Evolutionary conservation across 192 early-diverging fungal genomes (phyloP).

Genomic region (Lunasporangiospora selenospora): DNA sequence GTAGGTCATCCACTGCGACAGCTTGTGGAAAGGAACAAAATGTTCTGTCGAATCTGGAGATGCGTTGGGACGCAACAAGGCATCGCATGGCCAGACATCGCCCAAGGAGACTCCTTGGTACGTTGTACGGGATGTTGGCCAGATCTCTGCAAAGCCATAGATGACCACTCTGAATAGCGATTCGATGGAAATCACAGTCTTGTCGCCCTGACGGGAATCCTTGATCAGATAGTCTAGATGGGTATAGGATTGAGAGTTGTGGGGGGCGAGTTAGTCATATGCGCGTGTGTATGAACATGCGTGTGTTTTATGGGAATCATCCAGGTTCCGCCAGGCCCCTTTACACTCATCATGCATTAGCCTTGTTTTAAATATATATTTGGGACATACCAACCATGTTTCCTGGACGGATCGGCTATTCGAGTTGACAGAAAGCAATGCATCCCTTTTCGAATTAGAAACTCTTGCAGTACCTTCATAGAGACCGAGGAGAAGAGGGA

Average conservation of each 20-base stretch:
- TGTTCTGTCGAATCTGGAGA: constrained; percentile 40
- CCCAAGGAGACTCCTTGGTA: constrained; percentile 82
- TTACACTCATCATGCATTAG: too few species aligned
- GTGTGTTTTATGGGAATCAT: too few species aligned
- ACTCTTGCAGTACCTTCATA: not conserved
- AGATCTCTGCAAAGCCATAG: constrained; percentile 80
- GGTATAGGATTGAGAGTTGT: too few species aligned
- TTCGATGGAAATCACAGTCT: constrained; percentile 65
- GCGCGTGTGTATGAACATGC: too few species aligned
- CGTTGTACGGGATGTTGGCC: constrained; percentile 83
- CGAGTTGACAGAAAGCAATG: not conserved
- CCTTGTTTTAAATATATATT: not conserved
- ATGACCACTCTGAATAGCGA: constrained; percentile 84
- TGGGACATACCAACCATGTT: constrained; percentile 69
- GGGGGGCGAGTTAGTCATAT: too few species aligned
- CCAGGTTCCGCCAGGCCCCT: too few species aligned
- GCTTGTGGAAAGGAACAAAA: constrained; percentile 88
- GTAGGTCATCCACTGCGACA: constrained; percentile 97
- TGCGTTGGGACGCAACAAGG: constrained; percentile 45
- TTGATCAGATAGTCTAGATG: constrained; percentile 71
- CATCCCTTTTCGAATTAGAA: not conserved
- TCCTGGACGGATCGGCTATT: constrained; percentile 72
- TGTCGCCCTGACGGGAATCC: constrained; percentile 48
- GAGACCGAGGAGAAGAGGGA: not conserved
- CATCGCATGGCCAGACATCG: constrained; percentile 87